These are phyloP conservation scores for Dictyostelium purpureum DNA, from an alignment of 78 protist genomes.

Conservation along the genomic window DNA sequence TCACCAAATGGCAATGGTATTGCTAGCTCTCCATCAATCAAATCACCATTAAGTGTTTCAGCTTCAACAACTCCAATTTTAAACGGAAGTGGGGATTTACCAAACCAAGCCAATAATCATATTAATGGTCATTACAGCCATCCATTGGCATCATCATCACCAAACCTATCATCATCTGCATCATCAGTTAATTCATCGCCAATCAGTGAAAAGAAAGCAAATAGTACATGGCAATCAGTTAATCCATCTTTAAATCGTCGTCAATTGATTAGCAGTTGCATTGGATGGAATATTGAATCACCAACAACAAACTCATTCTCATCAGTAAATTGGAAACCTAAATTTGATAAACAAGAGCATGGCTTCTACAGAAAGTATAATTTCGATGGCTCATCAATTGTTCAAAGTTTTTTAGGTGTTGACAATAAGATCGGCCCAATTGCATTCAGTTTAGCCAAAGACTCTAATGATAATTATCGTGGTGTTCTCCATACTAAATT, in stretches of 20 bases:
- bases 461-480: slow-evolving; percentile 20
- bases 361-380: slow-evolving; percentile 44
- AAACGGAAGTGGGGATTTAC: background rate
- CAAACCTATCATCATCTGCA: background rate
- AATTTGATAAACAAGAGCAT: slow-evolving; percentile 47
- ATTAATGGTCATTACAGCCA: background rate
- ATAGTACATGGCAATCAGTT: background rate
- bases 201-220: background rate
- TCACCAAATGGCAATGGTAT: background rate
- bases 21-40: background rate
- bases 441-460: slow-evolving; percentile 53
- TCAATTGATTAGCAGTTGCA: background rate
- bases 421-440: slow-evolving; percentile 62
- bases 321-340: background rate
- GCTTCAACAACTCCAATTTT: background rate
- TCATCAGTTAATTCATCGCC: background rate
- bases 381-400: slow-evolving; percentile 18
- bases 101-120: background rate
- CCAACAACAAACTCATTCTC: background rate
- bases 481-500: slow-evolving; percentile 55
- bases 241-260: slow-evolving; percentile 2
- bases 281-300: slow-evolving; percentile 59
- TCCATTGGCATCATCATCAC: background rate
- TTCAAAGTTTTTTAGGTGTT: slow-evolving; percentile 29
- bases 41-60: background rate